Evolutionary conservation across 371 early-diverging fungal genomes (phyloP).

Genomic region (Mortierella sp.): DNA sequence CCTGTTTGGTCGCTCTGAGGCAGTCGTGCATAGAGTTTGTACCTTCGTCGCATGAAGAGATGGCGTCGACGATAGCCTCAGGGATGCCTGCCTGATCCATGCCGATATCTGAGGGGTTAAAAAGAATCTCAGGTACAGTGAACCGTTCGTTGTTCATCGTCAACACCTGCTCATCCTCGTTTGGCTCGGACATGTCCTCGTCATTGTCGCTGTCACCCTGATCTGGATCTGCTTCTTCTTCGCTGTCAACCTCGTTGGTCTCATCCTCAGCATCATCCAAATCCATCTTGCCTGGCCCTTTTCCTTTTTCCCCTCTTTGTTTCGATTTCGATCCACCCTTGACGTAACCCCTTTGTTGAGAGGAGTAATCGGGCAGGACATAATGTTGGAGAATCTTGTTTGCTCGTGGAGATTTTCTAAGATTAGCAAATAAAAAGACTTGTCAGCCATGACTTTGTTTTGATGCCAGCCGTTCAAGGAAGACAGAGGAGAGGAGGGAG

Average conservation of each 20-base stretch:
- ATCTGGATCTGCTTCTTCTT: conserved; percentile 18
- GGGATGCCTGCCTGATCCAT: conserved; percentile 88
- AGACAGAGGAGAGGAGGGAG: not conserved
- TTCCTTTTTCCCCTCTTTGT: conserved; percentile 13
- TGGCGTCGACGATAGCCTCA: conserved; percentile 78
- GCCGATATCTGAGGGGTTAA: conserved; percentile 88
- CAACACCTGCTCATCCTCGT: conserved; percentile 71
- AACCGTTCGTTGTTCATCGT: conserved; percentile 89
- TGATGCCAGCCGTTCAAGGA: not conserved
- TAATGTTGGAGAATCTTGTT: conserved; percentile 80
- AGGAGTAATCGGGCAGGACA: conserved; percentile 84
- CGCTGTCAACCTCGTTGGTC: conserved; percentile 35
- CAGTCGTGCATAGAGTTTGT: not conserved
- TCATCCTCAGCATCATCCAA: conserved; percentile 31
- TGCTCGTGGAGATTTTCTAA: conserved; percentile 58
- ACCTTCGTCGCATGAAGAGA: conserved; percentile 39
- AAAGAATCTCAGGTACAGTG: conserved; percentile 87
- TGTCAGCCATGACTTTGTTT: not conserved
- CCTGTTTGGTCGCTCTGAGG: not conserved
- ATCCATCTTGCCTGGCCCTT: conserved; percentile 4
- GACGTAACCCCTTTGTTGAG: conserved; percentile 73
- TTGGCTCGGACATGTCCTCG: conserved; percentile 31
- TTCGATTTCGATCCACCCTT: conserved; percentile 32
- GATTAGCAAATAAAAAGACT: not conserved
- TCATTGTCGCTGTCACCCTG: conserved; percentile 34